Evolutionary conservation across 2,329 filamentous ascomycete genomes (phyloP).

Genomic region (Metarhizium humberi): DNA sequence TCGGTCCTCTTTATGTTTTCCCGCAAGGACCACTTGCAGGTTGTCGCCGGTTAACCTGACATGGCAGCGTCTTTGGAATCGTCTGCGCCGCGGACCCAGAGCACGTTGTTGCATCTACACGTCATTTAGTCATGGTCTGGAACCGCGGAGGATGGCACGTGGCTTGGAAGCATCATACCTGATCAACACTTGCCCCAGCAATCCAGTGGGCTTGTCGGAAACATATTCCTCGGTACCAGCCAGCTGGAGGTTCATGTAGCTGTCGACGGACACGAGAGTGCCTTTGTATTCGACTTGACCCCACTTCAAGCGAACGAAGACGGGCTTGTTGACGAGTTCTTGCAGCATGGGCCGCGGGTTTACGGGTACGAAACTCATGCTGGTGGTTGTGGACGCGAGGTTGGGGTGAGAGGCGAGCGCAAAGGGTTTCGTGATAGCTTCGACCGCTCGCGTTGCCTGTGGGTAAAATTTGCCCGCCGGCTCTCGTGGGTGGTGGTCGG

Average conservation of each 20-base stretch:
- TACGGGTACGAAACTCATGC: conserved; percentile 66
- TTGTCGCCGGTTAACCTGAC: conserved; percentile 3
- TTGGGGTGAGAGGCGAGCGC: background rate
- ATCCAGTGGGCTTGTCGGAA: conserved; percentile 74
- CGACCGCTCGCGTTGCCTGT: background rate
- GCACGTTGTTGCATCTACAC: conserved; percentile 84
- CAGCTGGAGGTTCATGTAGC: conserved; percentile 98
- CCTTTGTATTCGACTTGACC: conserved; percentile 97
- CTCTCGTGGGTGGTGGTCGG: background rate
- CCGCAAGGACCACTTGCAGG: background rate
- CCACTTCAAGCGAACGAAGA: conserved; percentile 94
- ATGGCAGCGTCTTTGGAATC: conserved; percentile 7
- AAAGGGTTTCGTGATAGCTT: background rate
- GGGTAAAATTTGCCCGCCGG: background rate
- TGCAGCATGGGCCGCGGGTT: conserved; percentile 97
- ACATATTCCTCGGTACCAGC: conserved; percentile 87
- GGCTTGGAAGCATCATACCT: conserved; percentile 43
- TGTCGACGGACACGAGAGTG: conserved; percentile 83
- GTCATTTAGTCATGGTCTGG: background rate
- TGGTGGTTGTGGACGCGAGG: conserved; percentile 3
- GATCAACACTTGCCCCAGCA: conserved; percentile 85
- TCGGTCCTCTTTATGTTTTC: background rate
- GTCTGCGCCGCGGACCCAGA: conserved; percentile 62
- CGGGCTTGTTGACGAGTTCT: conserved; percentile 81
- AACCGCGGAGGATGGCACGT: background rate